Conservation (phyloP, 148 eudicot genomes). For the Arbutus unedo region DNA sequence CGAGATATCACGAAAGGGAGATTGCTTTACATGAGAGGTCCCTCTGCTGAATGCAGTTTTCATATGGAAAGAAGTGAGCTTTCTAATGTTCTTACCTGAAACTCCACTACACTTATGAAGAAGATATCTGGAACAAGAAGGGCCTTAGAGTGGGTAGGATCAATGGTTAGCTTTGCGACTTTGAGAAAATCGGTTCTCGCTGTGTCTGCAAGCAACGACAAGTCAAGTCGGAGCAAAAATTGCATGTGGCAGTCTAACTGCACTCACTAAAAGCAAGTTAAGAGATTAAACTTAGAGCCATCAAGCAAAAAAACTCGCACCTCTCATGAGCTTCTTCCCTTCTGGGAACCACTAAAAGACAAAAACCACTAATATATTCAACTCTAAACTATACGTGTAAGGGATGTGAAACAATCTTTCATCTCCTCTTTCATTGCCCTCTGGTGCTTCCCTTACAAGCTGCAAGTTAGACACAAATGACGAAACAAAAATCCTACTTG, state of each 20-base stretch:
- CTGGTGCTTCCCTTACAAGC: not conserved
- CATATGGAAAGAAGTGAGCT: not conserved
- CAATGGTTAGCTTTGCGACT: not conserved
- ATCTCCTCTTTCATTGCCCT: not conserved
- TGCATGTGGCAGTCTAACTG: not conserved
- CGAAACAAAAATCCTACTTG: not conserved
- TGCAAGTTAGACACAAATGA: not conserved
- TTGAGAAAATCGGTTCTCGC: not conserved
- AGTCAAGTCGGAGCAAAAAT: not conserved
- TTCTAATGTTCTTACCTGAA: not conserved
- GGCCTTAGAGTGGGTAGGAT: not conserved
- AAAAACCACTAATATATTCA: not conserved
- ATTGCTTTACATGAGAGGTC: not conserved
- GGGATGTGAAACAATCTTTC: not conserved
- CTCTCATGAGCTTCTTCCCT: constrained; percentile 1
- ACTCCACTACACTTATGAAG: not conserved
- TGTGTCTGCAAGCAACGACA: constrained; percentile 1
- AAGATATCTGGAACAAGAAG: not conserved
- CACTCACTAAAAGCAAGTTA: not conserved
- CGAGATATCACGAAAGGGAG: not conserved
- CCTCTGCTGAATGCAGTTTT: not conserved
- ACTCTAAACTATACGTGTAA: not conserved
- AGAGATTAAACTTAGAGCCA: not conserved
- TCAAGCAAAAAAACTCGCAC: not conserved
- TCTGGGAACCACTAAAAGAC: not conserved